A percentile compares a stretch with the other conserved stretches of the same genome.
Evolutionary conservation across 441 rosid genomes (phyloP).

Genomic region (Brassica hybrid): DNA sequence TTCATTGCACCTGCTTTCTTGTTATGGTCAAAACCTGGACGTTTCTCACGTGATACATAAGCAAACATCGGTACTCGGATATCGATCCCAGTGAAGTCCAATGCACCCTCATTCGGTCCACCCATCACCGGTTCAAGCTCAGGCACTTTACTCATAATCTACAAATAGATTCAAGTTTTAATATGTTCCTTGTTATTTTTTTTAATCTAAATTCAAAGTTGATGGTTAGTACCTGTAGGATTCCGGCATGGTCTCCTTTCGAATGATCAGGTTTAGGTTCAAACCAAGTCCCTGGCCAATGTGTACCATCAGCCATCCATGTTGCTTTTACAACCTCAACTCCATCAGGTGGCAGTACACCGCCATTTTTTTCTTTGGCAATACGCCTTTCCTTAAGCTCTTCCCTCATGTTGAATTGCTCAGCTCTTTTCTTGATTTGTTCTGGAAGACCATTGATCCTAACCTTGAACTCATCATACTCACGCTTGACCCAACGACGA

Average conservation of each 20-base stretch:
- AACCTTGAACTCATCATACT: conserved; percentile 91
- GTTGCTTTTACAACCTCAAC: conserved; percentile 64
- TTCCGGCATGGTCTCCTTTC: conserved; percentile 94
- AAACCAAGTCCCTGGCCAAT: conserved; percentile 96
- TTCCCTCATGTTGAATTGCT: conserved; percentile 53
- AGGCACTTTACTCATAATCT: conserved; percentile 88
- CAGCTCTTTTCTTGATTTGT: conserved; percentile 62
- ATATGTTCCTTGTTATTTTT: conserved; percentile 1
- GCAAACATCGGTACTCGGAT: conserved; percentile 84
- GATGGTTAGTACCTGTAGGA: conserved; percentile 63
- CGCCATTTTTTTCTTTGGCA: conserved; percentile 65
- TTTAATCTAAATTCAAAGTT: background rate
- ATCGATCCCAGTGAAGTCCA: conserved; percentile 83
- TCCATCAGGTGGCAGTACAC: conserved; percentile 56
- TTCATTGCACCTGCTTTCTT: conserved; percentile 99
- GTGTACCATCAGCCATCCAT: conserved; percentile 98
- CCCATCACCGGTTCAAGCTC: conserved; percentile 79
- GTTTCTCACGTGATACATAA: conserved; percentile 83
- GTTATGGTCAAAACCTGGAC: conserved; percentile 87
- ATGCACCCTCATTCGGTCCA: conserved; percentile 50
- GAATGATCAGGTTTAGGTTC: conserved; percentile 62
- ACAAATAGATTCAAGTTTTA: conserved; percentile 28
- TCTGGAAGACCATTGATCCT: conserved; percentile 87
- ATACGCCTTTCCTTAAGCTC: conserved; percentile 56
- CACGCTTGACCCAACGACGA: conserved; percentile 90